Conservation (phyloP, 2,329 filamentous ascomycete species). For the Apiospora saccharicola region DNA sequence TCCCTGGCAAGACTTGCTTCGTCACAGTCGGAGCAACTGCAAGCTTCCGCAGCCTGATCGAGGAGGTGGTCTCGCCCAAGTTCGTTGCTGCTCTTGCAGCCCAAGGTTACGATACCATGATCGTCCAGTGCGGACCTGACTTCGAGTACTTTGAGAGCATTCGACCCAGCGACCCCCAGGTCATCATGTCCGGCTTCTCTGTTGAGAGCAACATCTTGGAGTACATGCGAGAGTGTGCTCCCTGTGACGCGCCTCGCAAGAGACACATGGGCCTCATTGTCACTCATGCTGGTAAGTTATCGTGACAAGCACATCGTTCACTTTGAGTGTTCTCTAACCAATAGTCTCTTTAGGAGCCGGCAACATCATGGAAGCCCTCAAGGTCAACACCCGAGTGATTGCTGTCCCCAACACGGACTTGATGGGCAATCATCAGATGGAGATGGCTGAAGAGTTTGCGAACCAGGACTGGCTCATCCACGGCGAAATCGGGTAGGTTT, state of each 20-base stretch:
- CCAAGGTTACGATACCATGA: conserved; percentile 73
- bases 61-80: conserved; percentile 64
- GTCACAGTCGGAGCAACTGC: conserved; percentile 94
- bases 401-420: conserved; percentile 87
- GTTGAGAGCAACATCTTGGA: conserved; percentile 69
- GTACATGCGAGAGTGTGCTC: conserved; percentile 68
- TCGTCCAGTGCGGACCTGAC: conserved; percentile 82
- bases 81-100: conserved; percentile 69
- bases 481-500: conserved; percentile 68
- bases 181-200: conserved; percentile 37
- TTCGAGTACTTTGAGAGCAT: conserved; percentile 60
- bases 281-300: conserved; percentile 81
- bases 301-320: neutral
- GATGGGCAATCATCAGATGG: conserved; percentile 89
- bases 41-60: conserved; percentile 76
- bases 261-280: conserved; percentile 75
- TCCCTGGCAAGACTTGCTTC: conserved; percentile 64
- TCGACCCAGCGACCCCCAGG: conserved; percentile 23
- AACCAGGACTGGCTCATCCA: conserved; percentile 79
- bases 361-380: conserved; percentile 83
- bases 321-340: neutral
- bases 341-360: conserved; percentile 72
- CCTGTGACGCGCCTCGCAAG: conserved; percentile 42
- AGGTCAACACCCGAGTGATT: conserved; percentile 77
- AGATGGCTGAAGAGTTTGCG: conserved; percentile 81